Base-by-base conservation (phyloP, 139 green algal genomes). In the Chlamydomonas applanata region DNA sequence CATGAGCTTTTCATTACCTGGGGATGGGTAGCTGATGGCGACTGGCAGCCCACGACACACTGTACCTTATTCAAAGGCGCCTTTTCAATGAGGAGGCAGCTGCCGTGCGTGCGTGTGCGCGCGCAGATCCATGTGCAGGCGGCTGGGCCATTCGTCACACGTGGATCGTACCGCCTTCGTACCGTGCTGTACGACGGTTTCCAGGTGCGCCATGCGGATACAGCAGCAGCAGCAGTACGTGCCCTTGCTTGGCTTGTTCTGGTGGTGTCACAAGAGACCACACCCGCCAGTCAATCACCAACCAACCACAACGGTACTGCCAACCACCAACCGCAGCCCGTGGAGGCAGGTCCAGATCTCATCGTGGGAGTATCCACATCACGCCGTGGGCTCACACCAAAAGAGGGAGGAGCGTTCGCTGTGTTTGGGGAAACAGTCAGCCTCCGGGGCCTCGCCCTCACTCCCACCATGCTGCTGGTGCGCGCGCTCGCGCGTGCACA, bases 161-260 rank as follows among this genome's bases (percentile, higher is more conserved):
- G 75, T 3, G 87, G 84, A 44, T 75, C 45, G 13, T 89, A 87
- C 75, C 75, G 84, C 0, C 24, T 90, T n/a, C 54, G 76, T 13
- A 72, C 81, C 1, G 79, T 86, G 27, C 72, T 90, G 79, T 92
- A 90, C 68, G 87, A 92, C 25, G 83, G 87, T 2, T 86, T 66
- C 34, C 72, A 83, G 56, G 71, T 72, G 29, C 32, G 66, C 54
- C 66, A n/a, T n/a, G n/a, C n/a, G n/a, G n/a, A n/a, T n/a, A n/a
- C n/a, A n/a, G n/a, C n/a, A n/a, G n/a, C n/a, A n/a, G n/a, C n/a
- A n/a, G n/a, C 40, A 49, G 7, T 49, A 11, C 40, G 11, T 49
- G 40, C 40, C 11, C 7, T 49, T 49, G 40, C 40, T 49, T 49
- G 40, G 40, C 40, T 49, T 49, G 40, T 49, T 11, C 7, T 11